Conservation (phyloP, 2,329 filamentous ascomycete genomes). For the Hortaea werneckii region DNA sequence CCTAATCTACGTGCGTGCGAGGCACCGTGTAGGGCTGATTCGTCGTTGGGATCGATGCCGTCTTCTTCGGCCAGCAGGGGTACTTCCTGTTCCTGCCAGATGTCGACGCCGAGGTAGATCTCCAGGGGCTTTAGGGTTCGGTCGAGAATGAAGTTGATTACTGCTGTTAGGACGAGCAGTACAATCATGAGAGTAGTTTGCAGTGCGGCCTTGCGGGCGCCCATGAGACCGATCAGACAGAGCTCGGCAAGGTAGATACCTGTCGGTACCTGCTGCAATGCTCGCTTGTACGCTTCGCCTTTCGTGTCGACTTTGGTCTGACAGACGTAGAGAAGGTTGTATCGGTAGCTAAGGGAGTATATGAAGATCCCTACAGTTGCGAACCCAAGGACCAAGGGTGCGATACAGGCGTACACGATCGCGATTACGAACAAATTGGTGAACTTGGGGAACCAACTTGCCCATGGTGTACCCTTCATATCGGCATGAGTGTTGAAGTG, state of each 20-base stretch:
- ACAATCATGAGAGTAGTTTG: slow-evolving; percentile 35
- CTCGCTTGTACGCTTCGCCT: slow-evolving; percentile 36
- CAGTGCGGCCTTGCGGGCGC: slow-evolving; percentile 27
- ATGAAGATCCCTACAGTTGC: slow-evolving; percentile 34
- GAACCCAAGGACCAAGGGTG: slow-evolving; percentile 39
- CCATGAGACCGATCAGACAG: slow-evolving; percentile 39
- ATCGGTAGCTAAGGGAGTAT: slow-evolving; percentile 39
- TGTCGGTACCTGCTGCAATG: slow-evolving; percentile 37
- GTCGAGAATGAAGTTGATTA: slow-evolving; percentile 20
- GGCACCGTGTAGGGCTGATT: slow-evolving; percentile 20
- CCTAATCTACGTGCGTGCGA: slow-evolving; percentile 23
- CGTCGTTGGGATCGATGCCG: slow-evolving; percentile 16
- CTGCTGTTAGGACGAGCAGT: slow-evolving; percentile 29
- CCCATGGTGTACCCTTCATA: slow-evolving; percentile 35
- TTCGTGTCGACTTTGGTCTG: slow-evolving; percentile 40
- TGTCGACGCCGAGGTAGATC: slow-evolving; percentile 23
- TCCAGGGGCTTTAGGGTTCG: slow-evolving; percentile 22
- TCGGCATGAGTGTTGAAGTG: slow-evolving; percentile 35
- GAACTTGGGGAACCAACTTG: slow-evolving; percentile 38
- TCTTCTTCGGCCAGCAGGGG: slow-evolving; percentile 22
- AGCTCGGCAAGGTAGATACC: slow-evolving; percentile 39
- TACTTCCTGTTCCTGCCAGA: slow-evolving; percentile 20
- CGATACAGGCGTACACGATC: slow-evolving; percentile 39
- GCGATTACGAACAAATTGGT: slow-evolving; percentile 35
- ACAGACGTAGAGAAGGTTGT: slow-evolving; percentile 39